Evolutionary conservation across 2,329 filamentous ascomycete species (phyloP).

Genomic region (Albophoma yamanashiensis): DNA sequence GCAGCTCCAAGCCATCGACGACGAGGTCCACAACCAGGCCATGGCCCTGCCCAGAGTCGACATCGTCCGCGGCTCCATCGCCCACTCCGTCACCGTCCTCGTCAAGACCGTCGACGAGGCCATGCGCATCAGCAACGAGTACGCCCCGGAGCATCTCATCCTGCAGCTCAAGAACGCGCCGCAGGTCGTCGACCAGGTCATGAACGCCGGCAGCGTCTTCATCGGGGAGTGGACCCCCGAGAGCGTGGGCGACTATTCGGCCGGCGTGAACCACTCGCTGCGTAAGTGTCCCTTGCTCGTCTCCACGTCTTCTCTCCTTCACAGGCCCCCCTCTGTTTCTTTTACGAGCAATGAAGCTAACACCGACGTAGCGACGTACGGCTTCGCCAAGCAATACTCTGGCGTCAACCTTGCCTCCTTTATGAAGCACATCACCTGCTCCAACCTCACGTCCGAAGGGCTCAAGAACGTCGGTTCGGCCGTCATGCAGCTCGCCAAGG

Average conservation of each 20-base stretch:
- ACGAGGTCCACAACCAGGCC: constrained; percentile 82
- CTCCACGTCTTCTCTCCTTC: not conserved
- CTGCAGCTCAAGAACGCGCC: constrained; percentile 75
- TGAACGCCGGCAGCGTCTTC: constrained; percentile 94
- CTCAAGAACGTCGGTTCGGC: constrained; percentile 75
- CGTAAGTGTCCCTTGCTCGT: constrained; percentile 52
- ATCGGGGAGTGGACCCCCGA: constrained; percentile 95
- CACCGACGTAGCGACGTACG: constrained; percentile 68
- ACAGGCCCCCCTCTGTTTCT: not conserved
- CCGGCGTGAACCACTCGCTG: constrained; percentile 92
- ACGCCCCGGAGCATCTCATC: constrained; percentile 94
- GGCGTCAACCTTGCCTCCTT: constrained; percentile 95
- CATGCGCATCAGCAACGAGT: constrained; percentile 78
- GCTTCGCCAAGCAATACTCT: constrained; percentile 96
- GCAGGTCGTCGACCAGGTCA: constrained; percentile 62
- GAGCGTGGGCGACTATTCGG: constrained; percentile 95
- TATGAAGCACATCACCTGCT: constrained; percentile 95
- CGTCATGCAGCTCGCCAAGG: constrained; percentile 89
- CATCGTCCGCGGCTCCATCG: constrained; percentile 83
- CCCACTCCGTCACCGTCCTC: constrained; percentile 80
- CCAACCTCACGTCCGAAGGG: constrained; percentile 77
- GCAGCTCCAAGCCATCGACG: constrained; percentile 73
- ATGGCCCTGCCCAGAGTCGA: constrained; percentile 80
- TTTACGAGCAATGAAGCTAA: constrained; percentile 5
- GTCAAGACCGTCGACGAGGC: constrained; percentile 63